phyloP scores from a whole-genome alignment of 2,329 filamentous ascomycete species.

The Trichoderma sp. region DNA sequence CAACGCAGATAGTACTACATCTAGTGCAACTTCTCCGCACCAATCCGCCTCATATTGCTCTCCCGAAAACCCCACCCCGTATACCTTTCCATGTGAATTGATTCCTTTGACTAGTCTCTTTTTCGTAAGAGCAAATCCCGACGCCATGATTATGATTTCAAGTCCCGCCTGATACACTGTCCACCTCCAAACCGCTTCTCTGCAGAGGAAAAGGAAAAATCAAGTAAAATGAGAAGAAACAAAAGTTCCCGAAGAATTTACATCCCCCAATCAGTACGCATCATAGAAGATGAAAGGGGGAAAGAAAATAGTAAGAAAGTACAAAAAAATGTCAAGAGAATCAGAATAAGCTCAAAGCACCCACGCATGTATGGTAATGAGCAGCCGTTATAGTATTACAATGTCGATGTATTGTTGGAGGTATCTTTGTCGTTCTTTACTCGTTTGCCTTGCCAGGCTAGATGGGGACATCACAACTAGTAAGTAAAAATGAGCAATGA shows the following conservation, averaged over 20 bases:
- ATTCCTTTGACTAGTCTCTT: not conserved
- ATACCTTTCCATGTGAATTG: slow-evolving; percentile 4
- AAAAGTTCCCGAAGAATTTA: not conserved
- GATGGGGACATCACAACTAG: not conserved
- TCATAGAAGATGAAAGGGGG: not conserved
- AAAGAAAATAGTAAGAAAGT: slow-evolving; percentile 18
- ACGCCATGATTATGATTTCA: slow-evolving; percentile 30
- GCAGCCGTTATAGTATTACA: slow-evolving; percentile 20
- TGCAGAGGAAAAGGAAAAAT: not conserved
- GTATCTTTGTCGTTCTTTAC: slow-evolving; percentile 9
- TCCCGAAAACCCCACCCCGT: not conserved
- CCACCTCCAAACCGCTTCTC: slow-evolving; percentile 22
- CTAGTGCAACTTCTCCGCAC: not conserved
- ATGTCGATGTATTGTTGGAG: slow-evolving; percentile 7
- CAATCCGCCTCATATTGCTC: slow-evolving; percentile 3
- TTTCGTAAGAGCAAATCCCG: slow-evolving; percentile 19
- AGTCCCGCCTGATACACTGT: slow-evolving; percentile 34
- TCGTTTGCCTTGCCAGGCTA: not conserved
- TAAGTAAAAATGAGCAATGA: not conserved
- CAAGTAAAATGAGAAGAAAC: not conserved
- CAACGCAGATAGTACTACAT: not conserved
- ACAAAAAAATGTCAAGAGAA: slow-evolving; percentile 19
- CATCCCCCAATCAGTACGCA: not conserved
- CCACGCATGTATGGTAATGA: not conserved
- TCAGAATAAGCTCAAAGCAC: slow-evolving; percentile 12